A percentile compares a stretch with the other conserved stretches of the same genome.
Evolutionary conservation across 345 rosid genomes (phyloP).

Genomic region (Arabis hirsuta): DNA sequence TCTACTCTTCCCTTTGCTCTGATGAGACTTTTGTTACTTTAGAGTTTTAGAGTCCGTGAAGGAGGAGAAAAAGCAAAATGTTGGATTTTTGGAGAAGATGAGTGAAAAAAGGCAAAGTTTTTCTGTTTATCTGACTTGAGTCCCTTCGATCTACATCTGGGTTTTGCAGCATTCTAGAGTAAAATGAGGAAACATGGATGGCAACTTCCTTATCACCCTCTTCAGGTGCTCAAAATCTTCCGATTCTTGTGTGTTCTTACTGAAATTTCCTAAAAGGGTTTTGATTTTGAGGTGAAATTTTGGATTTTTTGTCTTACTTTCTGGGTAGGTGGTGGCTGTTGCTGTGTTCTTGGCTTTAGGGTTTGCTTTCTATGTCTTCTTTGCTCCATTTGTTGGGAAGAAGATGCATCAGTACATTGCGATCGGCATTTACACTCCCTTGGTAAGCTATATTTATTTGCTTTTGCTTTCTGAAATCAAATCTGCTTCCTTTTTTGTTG

Average conservation of each 20-base stretch:
- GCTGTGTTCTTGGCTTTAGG: conserved; percentile 97
- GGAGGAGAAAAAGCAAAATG: neutral
- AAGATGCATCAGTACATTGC: conserved; percentile 72
- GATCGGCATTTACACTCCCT: conserved; percentile 94
- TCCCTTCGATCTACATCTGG: conserved; percentile 41
- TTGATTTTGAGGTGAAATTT: conserved; percentile 38
- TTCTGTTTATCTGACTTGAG: conserved; percentile 27
- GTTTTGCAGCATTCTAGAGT: conserved; percentile 49
- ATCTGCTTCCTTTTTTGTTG: conserved; percentile 48
- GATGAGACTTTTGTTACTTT: conserved; percentile 25
- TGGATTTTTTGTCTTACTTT: conserved; percentile 9
- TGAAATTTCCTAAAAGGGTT: conserved; percentile 10
- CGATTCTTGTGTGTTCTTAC: neutral
- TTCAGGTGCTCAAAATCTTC: conserved; percentile 62
- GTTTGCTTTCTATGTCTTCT: conserved; percentile 97
- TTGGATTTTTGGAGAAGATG: conserved; percentile 50
- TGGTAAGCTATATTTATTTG: conserved; percentile 54
- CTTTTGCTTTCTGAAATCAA: conserved; percentile 40
- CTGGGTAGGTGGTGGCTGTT: conserved; percentile 90
- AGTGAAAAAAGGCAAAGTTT: conserved; percentile 47
- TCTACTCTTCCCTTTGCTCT: conserved; percentile 31
- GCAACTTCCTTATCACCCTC: conserved; percentile 99
- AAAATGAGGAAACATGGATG: conserved; percentile 98
- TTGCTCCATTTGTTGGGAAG: conserved; percentile 97
- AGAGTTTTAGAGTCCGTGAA: conserved; percentile 43